These are phyloP conservation scores for Phyllosticta citrichinensis DNA, from an alignment of 2,329 filamentous ascomycete species.

Conservation along the genomic window DNA sequence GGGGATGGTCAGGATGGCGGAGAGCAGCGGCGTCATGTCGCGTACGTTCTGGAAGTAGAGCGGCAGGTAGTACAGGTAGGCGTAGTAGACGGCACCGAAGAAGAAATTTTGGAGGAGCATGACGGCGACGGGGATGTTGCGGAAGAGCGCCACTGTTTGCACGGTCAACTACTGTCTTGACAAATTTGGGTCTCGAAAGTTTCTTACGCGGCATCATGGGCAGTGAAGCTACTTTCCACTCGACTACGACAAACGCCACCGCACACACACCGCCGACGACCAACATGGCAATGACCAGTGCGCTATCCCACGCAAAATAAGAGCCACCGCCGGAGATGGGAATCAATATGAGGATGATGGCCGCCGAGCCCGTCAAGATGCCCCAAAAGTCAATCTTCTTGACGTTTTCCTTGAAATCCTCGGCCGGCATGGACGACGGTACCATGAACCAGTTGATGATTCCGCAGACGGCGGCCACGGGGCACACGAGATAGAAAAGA, in stretches of 20 bases:
- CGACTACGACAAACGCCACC: slow-evolving; percentile 42
- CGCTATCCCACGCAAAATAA: slow-evolving; percentile 46
- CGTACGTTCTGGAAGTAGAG: slow-evolving; percentile 52
- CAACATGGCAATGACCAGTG: slow-evolving; percentile 52
- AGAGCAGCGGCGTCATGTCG: slow-evolving; percentile 34
- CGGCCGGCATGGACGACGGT: slow-evolving; percentile 40
- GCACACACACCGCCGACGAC: slow-evolving; percentile 38
- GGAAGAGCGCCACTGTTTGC: slow-evolving; percentile 42
- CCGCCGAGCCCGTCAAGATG: slow-evolving; percentile 43
- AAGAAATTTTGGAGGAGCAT: slow-evolving; percentile 51
- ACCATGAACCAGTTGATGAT: slow-evolving; percentile 33
- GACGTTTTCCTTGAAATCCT: slow-evolving; percentile 38
- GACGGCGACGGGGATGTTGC: slow-evolving; percentile 41
- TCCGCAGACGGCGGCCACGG: slow-evolving; percentile 21
- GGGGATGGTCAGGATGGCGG: slow-evolving; percentile 43
- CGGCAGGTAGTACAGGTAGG: slow-evolving; percentile 51
- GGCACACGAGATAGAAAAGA: slow-evolving; percentile 34
- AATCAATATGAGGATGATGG: slow-evolving; percentile 51
- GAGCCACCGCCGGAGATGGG: slow-evolving; percentile 52
- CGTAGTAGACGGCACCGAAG: slow-evolving; percentile 50
- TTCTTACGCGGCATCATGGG: slow-evolving; percentile 44
- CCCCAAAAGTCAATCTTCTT: slow-evolving; percentile 51
- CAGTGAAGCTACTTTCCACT: slow-evolving; percentile 45
- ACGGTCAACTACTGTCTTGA: neutral
- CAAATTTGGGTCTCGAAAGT: neutral